A percentile compares a stretch with the other conserved stretches of the same genome.
Conservation (phyloP, 352 stramenopile species). For the Globisporangium takayamanum region DNA sequence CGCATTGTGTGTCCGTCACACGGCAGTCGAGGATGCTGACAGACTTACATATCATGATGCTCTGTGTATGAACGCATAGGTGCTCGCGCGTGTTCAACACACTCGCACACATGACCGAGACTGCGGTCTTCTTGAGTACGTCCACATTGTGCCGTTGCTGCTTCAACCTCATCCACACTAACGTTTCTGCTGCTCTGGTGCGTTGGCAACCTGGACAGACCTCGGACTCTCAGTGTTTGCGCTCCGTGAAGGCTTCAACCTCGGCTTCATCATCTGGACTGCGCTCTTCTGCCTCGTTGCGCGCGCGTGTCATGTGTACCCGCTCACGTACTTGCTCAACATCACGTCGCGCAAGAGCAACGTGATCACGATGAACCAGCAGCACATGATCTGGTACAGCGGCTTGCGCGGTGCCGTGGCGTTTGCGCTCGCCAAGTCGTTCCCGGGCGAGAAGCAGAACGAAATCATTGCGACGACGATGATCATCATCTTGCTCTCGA, state of each 20-base stretch:
- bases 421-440: conserved; percentile 88
- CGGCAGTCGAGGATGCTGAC: not conserved
- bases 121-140: conserved; percentile 89
- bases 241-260: conserved; percentile 65
- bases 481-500: conserved; percentile 89
- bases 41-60: not conserved
- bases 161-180: not conserved
- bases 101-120: conserved; percentile 89
- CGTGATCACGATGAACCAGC: conserved; percentile 81
- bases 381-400: conserved; percentile 94
- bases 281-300: conserved; percentile 79
- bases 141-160: conserved; percentile 2
- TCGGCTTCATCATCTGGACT: conserved; percentile 86
- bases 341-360: conserved; percentile 32
- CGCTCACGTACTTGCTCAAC: conserved; percentile 74
- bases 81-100: conserved; percentile 87
- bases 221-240: conserved; percentile 88
- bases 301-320: conserved; percentile 85
- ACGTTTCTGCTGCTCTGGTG: not conserved
- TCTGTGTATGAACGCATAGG: conserved; percentile 18
- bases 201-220: conserved; percentile 31
- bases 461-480: conserved; percentile 89
- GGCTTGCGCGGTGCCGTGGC: conserved; percentile 91
- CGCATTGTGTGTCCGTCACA: not conserved
- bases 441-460: conserved; percentile 80